phyloP scores from a whole-genome alignment of 345 rosid species.

The Cardiospermum halicacabum region DNA sequence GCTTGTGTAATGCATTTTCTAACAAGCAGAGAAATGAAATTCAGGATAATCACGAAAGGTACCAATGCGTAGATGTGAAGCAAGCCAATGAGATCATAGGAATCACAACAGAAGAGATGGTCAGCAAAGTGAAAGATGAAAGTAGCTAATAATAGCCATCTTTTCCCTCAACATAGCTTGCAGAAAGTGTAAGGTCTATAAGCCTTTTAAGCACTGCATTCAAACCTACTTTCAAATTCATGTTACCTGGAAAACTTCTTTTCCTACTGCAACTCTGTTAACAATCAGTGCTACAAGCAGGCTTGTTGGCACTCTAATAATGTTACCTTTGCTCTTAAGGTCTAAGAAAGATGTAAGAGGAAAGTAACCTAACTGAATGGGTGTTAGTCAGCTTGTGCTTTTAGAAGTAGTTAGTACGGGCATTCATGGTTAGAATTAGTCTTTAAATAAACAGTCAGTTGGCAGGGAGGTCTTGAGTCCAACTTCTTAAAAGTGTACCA shows the following conservation, averaged over 20 bases:
- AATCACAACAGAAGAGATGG: constrained; percentile 70
- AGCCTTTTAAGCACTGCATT: not conserved
- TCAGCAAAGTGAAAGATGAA: constrained; percentile 49
- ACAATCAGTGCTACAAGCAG: too few relatives aligned
- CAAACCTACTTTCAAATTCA: not conserved
- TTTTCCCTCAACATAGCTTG: not conserved
- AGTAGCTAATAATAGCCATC: not conserved
- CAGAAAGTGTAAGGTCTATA: not conserved
- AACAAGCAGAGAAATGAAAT: not conserved
- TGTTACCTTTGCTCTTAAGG: too few relatives aligned
- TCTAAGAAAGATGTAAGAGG: too few relatives aligned
- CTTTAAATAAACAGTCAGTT: too few relatives aligned
- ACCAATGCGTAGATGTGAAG: constrained; percentile 39
- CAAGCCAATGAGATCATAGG: constrained; percentile 71
- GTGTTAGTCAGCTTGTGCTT: too few relatives aligned
- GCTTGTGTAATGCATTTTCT: not conserved
- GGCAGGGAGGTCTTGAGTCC: too few relatives aligned
- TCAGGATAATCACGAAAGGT: constrained; percentile 52
- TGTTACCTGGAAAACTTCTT: not conserved
- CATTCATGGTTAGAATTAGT: too few relatives aligned
- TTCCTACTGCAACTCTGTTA: not conserved
- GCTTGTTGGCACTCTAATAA: too few relatives aligned
- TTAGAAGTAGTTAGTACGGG: too few relatives aligned
- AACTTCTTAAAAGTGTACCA: too few relatives aligned
- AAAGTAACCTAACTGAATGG: too few relatives aligned